phyloP scores from a whole-genome alignment of 768 basidiomycete species.

The Auriscalpium orientale region DNA sequence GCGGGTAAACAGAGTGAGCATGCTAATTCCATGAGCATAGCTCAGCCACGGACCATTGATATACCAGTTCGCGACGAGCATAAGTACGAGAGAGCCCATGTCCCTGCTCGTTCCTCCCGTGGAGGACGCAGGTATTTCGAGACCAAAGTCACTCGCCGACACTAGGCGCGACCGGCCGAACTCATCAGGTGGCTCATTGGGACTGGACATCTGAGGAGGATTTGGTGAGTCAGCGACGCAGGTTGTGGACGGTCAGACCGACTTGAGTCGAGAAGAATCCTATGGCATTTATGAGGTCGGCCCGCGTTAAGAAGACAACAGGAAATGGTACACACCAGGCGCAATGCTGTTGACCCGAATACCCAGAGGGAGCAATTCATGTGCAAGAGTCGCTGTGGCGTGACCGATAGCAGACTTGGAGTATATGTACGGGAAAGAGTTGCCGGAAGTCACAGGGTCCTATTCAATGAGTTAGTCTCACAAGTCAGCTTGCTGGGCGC shows the following conservation, averaged over 20 bases:
- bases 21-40: too few species aligned
- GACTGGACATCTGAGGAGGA: slow-evolving; percentile 24
- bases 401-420: slow-evolving; percentile 43
- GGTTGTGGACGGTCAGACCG: not conserved
- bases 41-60: slow-evolving; percentile 25
- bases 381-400: slow-evolving; percentile 38
- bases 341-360: slow-evolving; percentile 47
- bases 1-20: too few species aligned
- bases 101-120: slow-evolving; percentile 33
- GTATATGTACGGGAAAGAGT: slow-evolving; percentile 38
- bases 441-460: slow-evolving; percentile 35
- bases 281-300: not conserved
- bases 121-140: slow-evolving; percentile 29
- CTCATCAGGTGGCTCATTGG: slow-evolving; percentile 16
- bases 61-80: slow-evolving; percentile 39
- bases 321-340: slow-evolving; percentile 24
- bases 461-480: slow-evolving; percentile 6
- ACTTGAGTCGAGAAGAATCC: not conserved
- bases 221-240: not conserved
- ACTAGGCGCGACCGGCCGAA: slow-evolving; percentile 17
- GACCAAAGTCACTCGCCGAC: slow-evolving; percentile 11
- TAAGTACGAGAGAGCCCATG: slow-evolving; percentile 36
- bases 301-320: not conserved
- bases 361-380: slow-evolving; percentile 40
- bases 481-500: not conserved